A percentile compares a stretch with the other conserved stretches of the same genome.
Conservation (phyloP, 495 filamentous ascomycete species). For the Parathielavia appendiculata region DNA sequence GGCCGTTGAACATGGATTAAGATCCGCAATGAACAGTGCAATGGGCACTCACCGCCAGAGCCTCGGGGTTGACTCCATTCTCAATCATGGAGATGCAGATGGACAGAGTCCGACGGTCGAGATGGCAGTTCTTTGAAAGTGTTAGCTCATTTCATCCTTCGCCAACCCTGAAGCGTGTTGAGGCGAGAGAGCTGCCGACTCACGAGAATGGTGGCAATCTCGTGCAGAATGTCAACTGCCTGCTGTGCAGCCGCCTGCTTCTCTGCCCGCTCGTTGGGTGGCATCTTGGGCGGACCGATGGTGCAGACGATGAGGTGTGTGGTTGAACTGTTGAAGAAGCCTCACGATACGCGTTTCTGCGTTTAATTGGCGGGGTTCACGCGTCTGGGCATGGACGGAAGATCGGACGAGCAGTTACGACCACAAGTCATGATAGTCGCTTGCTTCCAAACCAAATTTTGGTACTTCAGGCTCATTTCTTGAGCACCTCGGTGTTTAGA, state of each 20-base stretch:
- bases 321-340: constrained; percentile 6
- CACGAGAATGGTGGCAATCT: constrained; percentile 87
- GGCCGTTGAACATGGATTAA: background rate
- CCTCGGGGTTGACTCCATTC: constrained; percentile 95
- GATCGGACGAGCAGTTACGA: no score
- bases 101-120: constrained; percentile 84
- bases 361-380: constrained; percentile 16
- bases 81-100: constrained; percentile 95
- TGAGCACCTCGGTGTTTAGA: no score
- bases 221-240: constrained; percentile 90
- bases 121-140: constrained; percentile 74
- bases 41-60: constrained; percentile 66
- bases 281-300: constrained; percentile 11
- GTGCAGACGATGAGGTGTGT: background rate
- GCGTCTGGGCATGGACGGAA: background rate
- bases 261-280: constrained; percentile 17
- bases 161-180: background rate
- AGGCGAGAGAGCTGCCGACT: constrained; percentile 9
- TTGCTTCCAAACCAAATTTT: background rate
- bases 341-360: background rate
- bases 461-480: no score
- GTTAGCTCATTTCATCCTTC: background rate
- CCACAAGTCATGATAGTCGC: background rate
- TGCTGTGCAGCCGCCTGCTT: constrained; percentile 91
- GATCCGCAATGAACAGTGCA: background rate